phyloP scores from a whole-genome alignment of 805 yeast species.

The Ogataea haglerorum region DNA sequence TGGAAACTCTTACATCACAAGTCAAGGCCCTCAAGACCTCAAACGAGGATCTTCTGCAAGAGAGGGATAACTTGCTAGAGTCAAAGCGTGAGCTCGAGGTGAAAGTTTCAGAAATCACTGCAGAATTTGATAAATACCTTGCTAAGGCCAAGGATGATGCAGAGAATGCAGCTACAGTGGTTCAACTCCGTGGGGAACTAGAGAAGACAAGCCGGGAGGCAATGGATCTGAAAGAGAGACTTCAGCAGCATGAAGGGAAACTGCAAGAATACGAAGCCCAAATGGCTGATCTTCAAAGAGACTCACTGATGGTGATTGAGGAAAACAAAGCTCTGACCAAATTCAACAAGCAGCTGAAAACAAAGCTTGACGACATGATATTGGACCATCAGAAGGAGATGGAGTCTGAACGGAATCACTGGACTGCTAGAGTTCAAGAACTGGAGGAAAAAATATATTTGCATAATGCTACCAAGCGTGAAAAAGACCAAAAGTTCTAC shows the following conservation, averaged over 20 bases:
- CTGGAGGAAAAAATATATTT: conserved; percentile 49
- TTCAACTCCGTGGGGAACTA: conserved; percentile 34
- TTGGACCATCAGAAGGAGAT: conserved; percentile 50
- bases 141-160: conserved; percentile 32
- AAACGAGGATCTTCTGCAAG: conserved; percentile 57
- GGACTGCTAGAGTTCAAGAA: conserved; percentile 54
- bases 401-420: conserved; percentile 46
- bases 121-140: conserved; percentile 38
- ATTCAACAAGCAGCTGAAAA: conserved; percentile 48
- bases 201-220: conserved; percentile 33
- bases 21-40: conserved; percentile 54
- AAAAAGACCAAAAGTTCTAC: conserved; percentile 48
- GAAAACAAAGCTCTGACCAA: conserved; percentile 65
- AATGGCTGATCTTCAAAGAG: conserved; percentile 43
- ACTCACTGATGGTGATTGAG: conserved; percentile 54
- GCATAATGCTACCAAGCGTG: conserved; percentile 46
- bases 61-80: conserved; percentile 56
- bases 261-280: conserved; percentile 25
- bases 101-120: conserved; percentile 39
- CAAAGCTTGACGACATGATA: conserved; percentile 45
- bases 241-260: conserved; percentile 22
- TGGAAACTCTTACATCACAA: conserved; percentile 48
- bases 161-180: conserved; percentile 27
- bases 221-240: conserved; percentile 29
- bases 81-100: conserved; percentile 47